Conservation (phyloP, 2,329 filamentous ascomycete species). For the Falciphora oryzae region DNA sequence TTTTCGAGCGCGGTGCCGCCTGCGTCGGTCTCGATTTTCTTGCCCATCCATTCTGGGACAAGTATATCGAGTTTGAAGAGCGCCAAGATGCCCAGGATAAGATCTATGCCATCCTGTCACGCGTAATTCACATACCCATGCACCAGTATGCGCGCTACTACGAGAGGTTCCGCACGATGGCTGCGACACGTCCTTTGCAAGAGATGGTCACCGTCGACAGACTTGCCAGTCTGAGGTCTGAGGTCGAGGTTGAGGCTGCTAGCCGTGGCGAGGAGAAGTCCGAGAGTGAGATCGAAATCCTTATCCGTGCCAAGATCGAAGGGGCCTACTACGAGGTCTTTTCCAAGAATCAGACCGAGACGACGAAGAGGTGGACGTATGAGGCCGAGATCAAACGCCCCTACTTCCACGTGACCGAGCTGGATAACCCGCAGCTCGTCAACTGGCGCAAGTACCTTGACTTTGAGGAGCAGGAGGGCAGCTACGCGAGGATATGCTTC, state of each 20-base stretch:
- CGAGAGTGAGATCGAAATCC: constrained; percentile 76
- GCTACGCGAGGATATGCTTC: constrained; percentile 65
- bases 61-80: constrained; percentile 96
- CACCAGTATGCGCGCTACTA: constrained; percentile 95
- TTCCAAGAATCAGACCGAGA: constrained; percentile 75
- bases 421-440: constrained; percentile 75
- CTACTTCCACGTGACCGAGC: constrained; percentile 93
- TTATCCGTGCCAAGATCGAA: constrained; percentile 75
- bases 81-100: constrained; percentile 77
- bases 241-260: constrained; percentile 62
- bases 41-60: constrained; percentile 96
- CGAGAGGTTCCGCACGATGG: constrained; percentile 77
- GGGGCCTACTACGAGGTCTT: constrained; percentile 76
- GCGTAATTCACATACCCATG: constrained; percentile 85
- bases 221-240: constrained; percentile 62
- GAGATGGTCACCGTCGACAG: constrained; percentile 67
- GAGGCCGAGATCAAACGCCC: constrained; percentile 92
- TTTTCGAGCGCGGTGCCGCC: constrained; percentile 84
- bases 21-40: constrained; percentile 90
- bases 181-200: constrained; percentile 63
- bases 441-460: constrained; percentile 98
- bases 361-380: constrained; percentile 88
- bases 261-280: constrained; percentile 46
- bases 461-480: constrained; percentile 81
- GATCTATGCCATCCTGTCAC: constrained; percentile 76